Percentiles rank a stretch among this genome's conserved stretches.
These are phyloP conservation scores for Euryodendron excelsum DNA, from an alignment of 148 eudicot species.

Conservation along the genomic window DNA sequence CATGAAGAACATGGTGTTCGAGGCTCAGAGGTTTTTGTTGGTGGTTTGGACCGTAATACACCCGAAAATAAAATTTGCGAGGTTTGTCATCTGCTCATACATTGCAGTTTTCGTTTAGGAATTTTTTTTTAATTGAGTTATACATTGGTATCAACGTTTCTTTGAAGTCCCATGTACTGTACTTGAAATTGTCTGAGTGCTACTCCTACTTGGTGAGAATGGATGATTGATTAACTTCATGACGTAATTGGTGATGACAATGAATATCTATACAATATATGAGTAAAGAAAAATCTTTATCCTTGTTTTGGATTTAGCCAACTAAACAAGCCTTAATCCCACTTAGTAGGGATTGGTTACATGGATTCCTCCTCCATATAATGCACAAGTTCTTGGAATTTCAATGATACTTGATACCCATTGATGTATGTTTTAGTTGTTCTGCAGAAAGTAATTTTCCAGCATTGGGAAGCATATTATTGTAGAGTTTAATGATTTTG, in stretches of 20 bases:
- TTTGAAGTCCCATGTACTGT: neutral
- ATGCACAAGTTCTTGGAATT: too few relatives aligned
- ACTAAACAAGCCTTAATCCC: too few relatives aligned
- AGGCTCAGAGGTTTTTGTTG: conserved; percentile 41
- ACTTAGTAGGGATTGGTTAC: neutral
- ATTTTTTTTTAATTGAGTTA: too few relatives aligned
- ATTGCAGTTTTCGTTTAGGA: neutral
- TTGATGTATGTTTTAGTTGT: too few relatives aligned
- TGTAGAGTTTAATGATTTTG: neutral
- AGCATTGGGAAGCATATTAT: too few relatives aligned
- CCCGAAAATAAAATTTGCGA: conserved; percentile 34
- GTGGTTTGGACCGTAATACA: conserved; percentile 34
- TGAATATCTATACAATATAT: too few relatives aligned
- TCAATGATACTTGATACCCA: too few relatives aligned
- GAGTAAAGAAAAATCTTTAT: neutral
- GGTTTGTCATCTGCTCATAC: conserved; percentile 13
- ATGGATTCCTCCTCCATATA: too few relatives aligned
- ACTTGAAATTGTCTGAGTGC: neutral
- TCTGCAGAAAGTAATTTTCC: too few relatives aligned
- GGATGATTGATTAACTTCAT: neutral
- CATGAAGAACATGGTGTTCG: conserved; percentile 23
- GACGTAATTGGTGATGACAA: neutral
- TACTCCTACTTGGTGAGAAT: neutral
- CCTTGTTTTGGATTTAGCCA: neutral
- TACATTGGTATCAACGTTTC: neutral